Percentiles rank a stretch among this genome's conserved stretches.
Evolutionary conservation across 1,284 basidiomycete species (phyloP).

Genomic region (Marasmius sp.): DNA sequence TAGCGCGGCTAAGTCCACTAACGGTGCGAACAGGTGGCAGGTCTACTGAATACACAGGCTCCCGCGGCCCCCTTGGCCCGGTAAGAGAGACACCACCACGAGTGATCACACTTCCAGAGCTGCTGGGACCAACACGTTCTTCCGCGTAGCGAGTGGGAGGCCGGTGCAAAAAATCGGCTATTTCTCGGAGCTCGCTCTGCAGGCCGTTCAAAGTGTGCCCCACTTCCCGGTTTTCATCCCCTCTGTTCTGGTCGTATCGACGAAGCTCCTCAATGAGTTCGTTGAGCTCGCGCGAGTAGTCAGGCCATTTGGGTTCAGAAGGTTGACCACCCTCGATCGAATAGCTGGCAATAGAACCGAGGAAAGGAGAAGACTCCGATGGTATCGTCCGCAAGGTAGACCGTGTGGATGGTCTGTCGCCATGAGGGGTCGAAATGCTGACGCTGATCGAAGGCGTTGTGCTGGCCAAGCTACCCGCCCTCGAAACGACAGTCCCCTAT

Average conservation of each 20-base stretch:
- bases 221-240: constrained; percentile 60
- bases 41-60: not conserved
- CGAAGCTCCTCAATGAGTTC: constrained; percentile 65
- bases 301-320: constrained; percentile 27
- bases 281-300: constrained; percentile 66
- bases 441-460: constrained; percentile 48
- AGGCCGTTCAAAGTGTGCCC: constrained; percentile 61
- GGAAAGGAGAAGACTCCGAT: not conserved
- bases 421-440: constrained; percentile 64
- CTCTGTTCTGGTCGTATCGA: constrained; percentile 55
- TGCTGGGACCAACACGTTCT: constrained; percentile 30
- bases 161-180: constrained; percentile 47
- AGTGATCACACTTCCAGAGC: not conserved
- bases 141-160: constrained; percentile 4
- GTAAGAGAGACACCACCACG: too few species aligned
- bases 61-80: too few species aligned
- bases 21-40: not conserved
- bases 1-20: constrained; percentile 20
- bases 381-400: constrained; percentile 52
- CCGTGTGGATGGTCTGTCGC: constrained; percentile 55
- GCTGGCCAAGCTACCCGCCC: constrained; percentile 15
- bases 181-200: constrained; percentile 57
- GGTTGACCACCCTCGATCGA: constrained; percentile 23
- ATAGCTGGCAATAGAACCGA: not conserved
- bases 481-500: constrained; percentile 2